Evolutionary conservation across 345 rosid genomes (phyloP).

Genomic region (Boechera divaricarpa): DNA sequence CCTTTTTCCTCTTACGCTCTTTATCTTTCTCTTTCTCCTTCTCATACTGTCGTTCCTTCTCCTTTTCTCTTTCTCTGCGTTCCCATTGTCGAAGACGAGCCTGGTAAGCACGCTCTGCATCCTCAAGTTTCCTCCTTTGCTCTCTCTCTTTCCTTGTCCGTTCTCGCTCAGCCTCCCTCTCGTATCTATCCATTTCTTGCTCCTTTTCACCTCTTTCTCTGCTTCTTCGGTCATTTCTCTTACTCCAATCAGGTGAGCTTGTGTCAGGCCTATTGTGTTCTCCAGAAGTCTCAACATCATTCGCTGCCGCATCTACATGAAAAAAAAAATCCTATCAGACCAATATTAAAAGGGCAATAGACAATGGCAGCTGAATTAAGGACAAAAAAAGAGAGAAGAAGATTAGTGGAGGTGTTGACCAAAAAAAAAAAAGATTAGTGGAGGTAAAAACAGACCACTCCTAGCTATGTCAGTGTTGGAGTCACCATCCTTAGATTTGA

Average conservation of each 20-base stretch:
- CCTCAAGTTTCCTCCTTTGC: conserved; percentile 87
- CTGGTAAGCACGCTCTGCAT: conserved; percentile 91
- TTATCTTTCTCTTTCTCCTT: conserved; percentile 91
- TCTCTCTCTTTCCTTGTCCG: conserved; percentile 90
- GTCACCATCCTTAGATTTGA: conserved; percentile 73
- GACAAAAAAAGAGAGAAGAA: background rate
- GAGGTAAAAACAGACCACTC: conserved; percentile 56
- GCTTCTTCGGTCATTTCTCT: conserved; percentile 80
- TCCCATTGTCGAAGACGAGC: conserved; percentile 94
- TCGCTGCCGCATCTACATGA: conserved; percentile 60
- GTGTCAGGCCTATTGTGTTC: conserved; percentile 77
- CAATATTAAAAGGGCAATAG: background rate
- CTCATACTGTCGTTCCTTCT: conserved; percentile 91
- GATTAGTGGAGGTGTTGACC: conserved; percentile 1
- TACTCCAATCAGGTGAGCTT: conserved; percentile 79
- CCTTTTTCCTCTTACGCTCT: conserved; percentile 88
- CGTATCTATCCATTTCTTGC: conserved; percentile 82
- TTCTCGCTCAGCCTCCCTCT: conserved; percentile 93
- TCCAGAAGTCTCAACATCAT: conserved; percentile 71
- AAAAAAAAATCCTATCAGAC: conserved; percentile 17
- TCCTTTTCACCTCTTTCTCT: conserved; percentile 90
- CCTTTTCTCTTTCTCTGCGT: conserved; percentile 89
- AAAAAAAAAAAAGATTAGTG: background rate
- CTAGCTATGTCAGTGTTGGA: conserved; percentile 54
- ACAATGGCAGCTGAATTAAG: conserved; percentile 4